phyloP scores from a whole-genome alignment of 768 basidiomycete species.

The Lactarius akahatsu region DNA sequence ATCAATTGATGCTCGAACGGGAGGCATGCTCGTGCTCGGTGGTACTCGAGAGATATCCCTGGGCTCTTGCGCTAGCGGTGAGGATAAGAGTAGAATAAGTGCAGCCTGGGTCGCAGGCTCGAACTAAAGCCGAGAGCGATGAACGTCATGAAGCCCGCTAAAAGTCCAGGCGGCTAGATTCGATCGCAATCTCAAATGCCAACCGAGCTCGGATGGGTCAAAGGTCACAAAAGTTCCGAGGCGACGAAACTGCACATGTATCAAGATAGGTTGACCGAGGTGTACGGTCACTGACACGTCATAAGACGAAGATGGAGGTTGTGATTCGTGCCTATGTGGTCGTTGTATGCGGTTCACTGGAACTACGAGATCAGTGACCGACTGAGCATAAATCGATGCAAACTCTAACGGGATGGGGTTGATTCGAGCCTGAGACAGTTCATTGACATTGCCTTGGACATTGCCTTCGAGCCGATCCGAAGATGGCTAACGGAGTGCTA shows the following conservation, averaged over 20 bases:
- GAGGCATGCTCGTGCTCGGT: conserved; percentile 15
- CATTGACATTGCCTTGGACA: too few relatives aligned
- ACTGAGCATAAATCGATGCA: neutral
- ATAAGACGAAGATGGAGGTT: neutral
- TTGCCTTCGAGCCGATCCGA: too few relatives aligned
- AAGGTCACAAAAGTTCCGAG: neutral
- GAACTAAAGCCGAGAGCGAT: neutral
- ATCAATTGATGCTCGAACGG: conserved; percentile 3
- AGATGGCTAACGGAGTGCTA: too few relatives aligned
- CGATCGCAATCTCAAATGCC: conserved; percentile 11
- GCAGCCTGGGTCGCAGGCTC: neutral
- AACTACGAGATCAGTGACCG: neutral
- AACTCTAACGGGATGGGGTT: too few relatives aligned
- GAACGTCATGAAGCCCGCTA: neutral
- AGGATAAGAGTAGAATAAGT: neutral
- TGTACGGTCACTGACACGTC: neutral
- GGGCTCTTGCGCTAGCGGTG: neutral
- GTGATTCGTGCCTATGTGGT: too few relatives aligned
- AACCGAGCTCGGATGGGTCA: neutral
- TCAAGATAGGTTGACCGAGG: neutral
- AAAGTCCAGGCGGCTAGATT: conserved; percentile 9
- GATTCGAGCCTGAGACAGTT: too few relatives aligned
- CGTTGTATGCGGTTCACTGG: neutral
- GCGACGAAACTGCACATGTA: neutral
- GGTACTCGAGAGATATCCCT: neutral